Evolutionary conservation across 2,329 filamentous ascomycete genomes (phyloP), one percentile per base, ranked within the genome.

Genomic region (Pseudogymnoascus sp.): DNA sequence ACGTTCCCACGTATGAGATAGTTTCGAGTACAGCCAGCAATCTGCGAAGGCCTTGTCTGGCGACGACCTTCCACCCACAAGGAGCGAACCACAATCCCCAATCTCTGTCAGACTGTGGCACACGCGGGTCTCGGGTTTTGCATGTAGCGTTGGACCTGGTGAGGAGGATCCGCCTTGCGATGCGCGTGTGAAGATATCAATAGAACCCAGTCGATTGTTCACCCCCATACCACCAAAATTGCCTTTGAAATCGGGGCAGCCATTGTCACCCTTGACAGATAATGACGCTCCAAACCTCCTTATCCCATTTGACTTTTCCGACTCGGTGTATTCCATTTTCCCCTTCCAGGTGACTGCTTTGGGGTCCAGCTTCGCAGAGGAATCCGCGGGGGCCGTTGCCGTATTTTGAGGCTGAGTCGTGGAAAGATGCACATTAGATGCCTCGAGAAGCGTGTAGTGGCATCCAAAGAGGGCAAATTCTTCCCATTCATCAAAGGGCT

Each of bases 401-500:
- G 12, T 21, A 5, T 59, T 29, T 6, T 14, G 58, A 5, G 31
- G 63, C 68, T 26, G 68, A 59, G 3, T 2, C 6, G 61, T 62
- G 31, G 68, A 4, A 5, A 33, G 74, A 69, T 4, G 70, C 65
- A 29, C 77, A 61, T 75, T 84, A 43, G 77, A 80, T 12, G 91
- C 90, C 60, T 85, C 79, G 7, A 96, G 79, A 45, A 97, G 76
- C 68, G 92, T 89, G 74, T 96, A 96, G 74, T 97, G 92, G 35
- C 86, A 86, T 2, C 84, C 85, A 73, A 95, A 96, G 0, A 96
- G 78, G 2, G 89, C 86, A 71, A 97, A 92, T 70, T 97, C 93
- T 74, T 97, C 93, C 91, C 91, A 96, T 74, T 97, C 92, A 73
- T 97, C 93, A 71, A 97, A 97, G 0, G 88, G 85, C 70, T 97